phyloP scores from a whole-genome alignment of 2,329 filamentous ascomycete genomes.

The Aureobasidium sp. region DNA sequence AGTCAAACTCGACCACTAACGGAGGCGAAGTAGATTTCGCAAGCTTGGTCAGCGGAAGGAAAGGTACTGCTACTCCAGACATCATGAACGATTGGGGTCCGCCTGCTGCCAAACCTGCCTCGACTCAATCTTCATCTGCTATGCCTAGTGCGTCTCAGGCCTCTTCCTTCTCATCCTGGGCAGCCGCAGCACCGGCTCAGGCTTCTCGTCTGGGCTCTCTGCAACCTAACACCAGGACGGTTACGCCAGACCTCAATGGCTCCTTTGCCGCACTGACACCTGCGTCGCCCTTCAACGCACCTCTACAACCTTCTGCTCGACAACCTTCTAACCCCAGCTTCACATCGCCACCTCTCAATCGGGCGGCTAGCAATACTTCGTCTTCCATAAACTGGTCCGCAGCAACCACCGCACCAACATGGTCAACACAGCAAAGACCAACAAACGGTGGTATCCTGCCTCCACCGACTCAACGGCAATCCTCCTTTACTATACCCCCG shows the following conservation, averaged over 20 bases:
- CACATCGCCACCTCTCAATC: constrained; percentile 17
- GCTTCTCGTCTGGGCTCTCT: constrained; percentile 5
- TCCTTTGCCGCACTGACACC: constrained; percentile 28
- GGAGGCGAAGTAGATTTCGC: constrained; percentile 73
- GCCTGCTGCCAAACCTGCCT: constrained; percentile 25
- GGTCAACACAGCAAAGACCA: constrained; percentile 12
- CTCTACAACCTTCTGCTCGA: constrained; percentile 21
- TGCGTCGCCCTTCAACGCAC: constrained; percentile 23
- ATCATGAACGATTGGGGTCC: constrained; percentile 37
- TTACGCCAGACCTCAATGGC: constrained; percentile 27
- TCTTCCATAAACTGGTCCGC: constrained; percentile 45
- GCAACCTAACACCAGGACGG: constrained; percentile 18
- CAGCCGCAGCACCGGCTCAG: constrained; percentile 11
- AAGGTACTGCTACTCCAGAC: constrained; percentile 29
- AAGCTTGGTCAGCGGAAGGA: constrained; percentile 71
- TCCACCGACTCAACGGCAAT: constrained; percentile 21
- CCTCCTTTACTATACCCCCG: constrained; percentile 51
- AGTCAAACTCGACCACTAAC: constrained; percentile 24
- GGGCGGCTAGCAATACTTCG: constrained; percentile 23
- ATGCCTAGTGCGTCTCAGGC: constrained; percentile 17
- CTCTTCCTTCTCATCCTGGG: constrained; percentile 40
- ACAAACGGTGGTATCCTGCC: background rate
- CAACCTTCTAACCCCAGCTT: constrained; percentile 11
- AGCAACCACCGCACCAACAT: constrained; percentile 17
- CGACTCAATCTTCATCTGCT: constrained; percentile 20